These are phyloP conservation scores for Colletotrichum kahawae DNA, from an alignment of 2,329 filamentous ascomycete genomes.

Conservation along the genomic window DNA sequence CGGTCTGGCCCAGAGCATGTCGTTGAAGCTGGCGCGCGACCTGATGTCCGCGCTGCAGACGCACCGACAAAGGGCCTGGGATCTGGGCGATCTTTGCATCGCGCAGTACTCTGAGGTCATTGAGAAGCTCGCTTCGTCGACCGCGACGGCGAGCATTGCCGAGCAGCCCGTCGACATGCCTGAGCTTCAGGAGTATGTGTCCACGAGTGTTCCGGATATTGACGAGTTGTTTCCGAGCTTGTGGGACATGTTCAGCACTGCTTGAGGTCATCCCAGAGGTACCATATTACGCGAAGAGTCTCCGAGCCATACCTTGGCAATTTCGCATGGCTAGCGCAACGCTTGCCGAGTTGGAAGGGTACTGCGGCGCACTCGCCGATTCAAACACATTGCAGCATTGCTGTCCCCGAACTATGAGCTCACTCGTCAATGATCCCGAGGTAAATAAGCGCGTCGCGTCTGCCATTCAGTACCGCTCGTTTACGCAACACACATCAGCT, in stretches of 20 bases:
- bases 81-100: slow-evolving; percentile 55
- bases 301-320: background rate
- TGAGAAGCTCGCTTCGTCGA: slow-evolving; percentile 43
- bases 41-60: slow-evolving; percentile 42
- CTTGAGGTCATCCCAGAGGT: background rate
- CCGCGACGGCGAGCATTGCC: background rate
- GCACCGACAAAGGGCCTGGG: slow-evolving; percentile 49
- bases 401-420: background rate
- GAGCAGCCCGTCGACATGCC: slow-evolving; percentile 15
- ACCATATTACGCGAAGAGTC: background rate
- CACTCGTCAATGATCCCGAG: background rate
- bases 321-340: background rate
- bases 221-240: slow-evolving; percentile 20
- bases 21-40: slow-evolving; percentile 47
- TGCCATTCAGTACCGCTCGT: background rate
- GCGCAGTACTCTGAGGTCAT: slow-evolving; percentile 51
- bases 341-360: rapidly evolving
- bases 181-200: slow-evolving; percentile 15
- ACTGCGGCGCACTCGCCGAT: background rate
- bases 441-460: background rate
- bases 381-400: background rate
- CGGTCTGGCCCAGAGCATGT: slow-evolving; percentile 39
- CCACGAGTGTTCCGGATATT: slow-evolving; percentile 13
- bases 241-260: slow-evolving; percentile 13
- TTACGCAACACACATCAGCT: background rate